Evolutionary conservation across 1,284 basidiomycete genomes (phyloP), one percentile per base, ranked within the genome.

Genomic region (Tranzscheliella williamsii): DNA sequence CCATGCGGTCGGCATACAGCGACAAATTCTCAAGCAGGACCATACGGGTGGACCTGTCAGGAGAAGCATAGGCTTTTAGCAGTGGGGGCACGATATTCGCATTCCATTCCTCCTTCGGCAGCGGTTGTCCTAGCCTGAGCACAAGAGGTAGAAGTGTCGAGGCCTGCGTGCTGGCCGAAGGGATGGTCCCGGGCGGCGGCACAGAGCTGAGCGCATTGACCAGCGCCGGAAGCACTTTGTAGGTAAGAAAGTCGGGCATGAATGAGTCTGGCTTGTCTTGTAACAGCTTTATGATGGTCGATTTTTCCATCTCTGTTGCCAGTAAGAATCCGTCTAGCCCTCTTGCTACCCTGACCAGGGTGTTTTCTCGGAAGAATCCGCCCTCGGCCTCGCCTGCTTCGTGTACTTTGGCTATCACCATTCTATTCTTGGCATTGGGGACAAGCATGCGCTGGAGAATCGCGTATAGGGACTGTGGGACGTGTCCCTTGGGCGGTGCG

Each of bases 21-120:
- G 85, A 81, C 27, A 98, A 79, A 29, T 88, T 86, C 35, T 97
- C 92, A 12, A 98, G 83, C 29, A 98, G 79, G 1, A 91, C 91
- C 87, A 98, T 94, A 22, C 94, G 84, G 17, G 89, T 92, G 0
- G 91, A 91, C 36, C 95, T 84, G 79, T 98, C 93, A 0, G 68
- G 50, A 2, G 61, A 69, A 0, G 37, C 43, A 34, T 60, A 75
- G 2, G 72, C 67, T 26, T 69, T 70, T 24, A 75, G 52, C n/a
- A 77, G 41, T 1, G 70, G 47, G 3, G 65, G 47, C 2, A 56
- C 53, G 2, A 77, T 49, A 15, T 42, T 45, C 13, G 37, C 36
- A 12, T 34, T 57, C 73, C 72, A 77, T 12, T 67, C 64, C 1
- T 51, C 51, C 8, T 63, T 62, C 2, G 61, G 43, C 35, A 76